Evolutionary conservation across 1,284 basidiomycete genomes (phyloP).

Genomic region (Ceratobasidium sp.): DNA sequence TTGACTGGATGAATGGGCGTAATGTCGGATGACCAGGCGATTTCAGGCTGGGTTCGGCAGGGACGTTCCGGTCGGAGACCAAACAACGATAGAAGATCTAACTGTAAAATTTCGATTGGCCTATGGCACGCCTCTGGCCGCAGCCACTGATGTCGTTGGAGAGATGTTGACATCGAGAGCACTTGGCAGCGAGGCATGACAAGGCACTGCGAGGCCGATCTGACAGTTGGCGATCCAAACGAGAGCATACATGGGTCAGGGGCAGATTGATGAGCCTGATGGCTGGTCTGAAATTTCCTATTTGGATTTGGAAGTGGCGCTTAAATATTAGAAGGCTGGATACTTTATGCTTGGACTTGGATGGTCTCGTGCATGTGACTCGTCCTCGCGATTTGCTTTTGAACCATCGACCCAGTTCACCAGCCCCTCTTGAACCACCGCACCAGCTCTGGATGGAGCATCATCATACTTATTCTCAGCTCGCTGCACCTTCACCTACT

Average conservation of each 20-base stretch:
- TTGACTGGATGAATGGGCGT: background rate
- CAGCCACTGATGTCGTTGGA: constrained; percentile 13
- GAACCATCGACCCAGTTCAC: background rate
- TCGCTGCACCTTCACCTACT: constrained; percentile 6
- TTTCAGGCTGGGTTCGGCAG: constrained; percentile 23
- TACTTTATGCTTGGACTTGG: background rate
- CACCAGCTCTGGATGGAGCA: constrained; percentile 34
- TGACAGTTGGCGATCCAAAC: background rate
- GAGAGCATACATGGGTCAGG: background rate
- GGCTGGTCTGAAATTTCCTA: constrained; percentile 2
- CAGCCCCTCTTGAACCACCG: constrained; percentile 13
- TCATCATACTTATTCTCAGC: constrained; percentile 2
- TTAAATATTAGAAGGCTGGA: constrained; percentile 23
- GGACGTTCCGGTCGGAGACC: constrained; percentile 29
- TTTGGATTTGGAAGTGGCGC: constrained; percentile 10
- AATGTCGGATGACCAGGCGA: constrained; percentile 30
- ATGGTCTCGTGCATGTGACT: constrained; percentile 4
- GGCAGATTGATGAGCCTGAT: constrained; percentile 22
- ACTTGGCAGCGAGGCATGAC: background rate
- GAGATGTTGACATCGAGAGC: background rate
- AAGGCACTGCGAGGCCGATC: constrained; percentile 16
- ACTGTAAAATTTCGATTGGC: constrained; percentile 29
- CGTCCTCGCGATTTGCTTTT: background rate
- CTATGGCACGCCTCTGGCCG: background rate
- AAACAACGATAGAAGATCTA: constrained; percentile 16